A percentile compares a stretch with the other conserved stretches of the same genome.
Conservation (phyloP, 139 green algal species). For the Astrephomene gubernaculifera region DNA sequence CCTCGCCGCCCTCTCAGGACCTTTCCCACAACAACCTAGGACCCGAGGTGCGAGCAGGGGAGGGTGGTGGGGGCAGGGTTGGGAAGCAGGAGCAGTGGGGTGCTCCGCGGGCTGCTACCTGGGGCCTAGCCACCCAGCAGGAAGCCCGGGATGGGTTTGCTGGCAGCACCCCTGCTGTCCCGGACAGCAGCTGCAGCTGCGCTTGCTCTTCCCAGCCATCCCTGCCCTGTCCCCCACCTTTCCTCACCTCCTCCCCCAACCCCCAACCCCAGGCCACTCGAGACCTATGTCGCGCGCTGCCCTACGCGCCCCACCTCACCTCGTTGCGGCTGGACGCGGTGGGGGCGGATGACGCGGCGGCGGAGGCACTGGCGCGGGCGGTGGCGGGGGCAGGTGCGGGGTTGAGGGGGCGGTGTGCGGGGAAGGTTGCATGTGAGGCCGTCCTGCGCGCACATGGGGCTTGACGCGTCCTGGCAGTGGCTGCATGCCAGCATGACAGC, state of each 20-base stretch:
- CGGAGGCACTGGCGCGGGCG: slow-evolving; percentile 25
- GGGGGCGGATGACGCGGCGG: slow-evolving; percentile 21
- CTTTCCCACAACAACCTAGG: slow-evolving; percentile 33
- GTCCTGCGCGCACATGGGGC: too few species aligned
- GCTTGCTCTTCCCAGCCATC: neutral
- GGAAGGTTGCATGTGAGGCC: too few species aligned
- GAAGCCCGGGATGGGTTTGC: too few species aligned
- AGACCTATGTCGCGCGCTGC: slow-evolving; percentile 27
- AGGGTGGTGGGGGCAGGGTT: neutral
- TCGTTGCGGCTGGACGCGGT: neutral
- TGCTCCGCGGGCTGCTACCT: too few species aligned
- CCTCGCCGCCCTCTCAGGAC: too few species aligned
- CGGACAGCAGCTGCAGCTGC: neutral
- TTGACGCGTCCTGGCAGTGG: too few species aligned
- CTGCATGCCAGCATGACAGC: too few species aligned
- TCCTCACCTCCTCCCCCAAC: neutral
- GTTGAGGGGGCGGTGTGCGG: neutral
- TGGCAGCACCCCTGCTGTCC: too few species aligned
- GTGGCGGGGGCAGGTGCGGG: neutral
- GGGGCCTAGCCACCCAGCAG: too few species aligned
- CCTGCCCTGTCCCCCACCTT: neutral
- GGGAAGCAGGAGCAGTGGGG: neutral
- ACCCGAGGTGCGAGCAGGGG: neutral
- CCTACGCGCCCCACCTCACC: neutral
- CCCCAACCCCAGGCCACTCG: neutral